A percentile compares a stretch with the other conserved stretches of the same genome.
Conservation (phyloP, 2,329 filamentous ascomycete species). For the Coniochaeta hoffmannii region DNA sequence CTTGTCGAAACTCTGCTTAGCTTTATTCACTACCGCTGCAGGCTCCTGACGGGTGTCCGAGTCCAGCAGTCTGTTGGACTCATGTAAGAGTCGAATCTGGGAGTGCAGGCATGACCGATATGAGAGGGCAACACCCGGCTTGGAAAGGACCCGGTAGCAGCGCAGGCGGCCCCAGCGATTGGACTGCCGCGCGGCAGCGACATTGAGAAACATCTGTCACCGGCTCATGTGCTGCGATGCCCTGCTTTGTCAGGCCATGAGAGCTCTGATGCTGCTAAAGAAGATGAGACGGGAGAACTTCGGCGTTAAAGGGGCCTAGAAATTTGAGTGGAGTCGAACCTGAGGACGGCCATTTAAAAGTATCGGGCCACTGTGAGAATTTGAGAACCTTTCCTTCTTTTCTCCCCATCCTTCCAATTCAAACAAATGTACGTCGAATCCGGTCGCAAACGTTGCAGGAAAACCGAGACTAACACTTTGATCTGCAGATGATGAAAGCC, state of each 20-base stretch:
- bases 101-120: neutral
- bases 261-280: neutral
- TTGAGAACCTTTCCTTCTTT: conserved; percentile 33
- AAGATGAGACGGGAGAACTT: neutral
- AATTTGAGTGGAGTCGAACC: conserved; percentile 8
- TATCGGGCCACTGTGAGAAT: conserved; percentile 11
- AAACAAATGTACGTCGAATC: conserved; percentile 74
- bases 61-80: neutral
- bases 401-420: conserved; percentile 93
- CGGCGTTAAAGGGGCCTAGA: conserved; percentile 1
- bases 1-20: neutral
- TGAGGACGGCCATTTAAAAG: neutral
- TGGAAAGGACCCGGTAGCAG: neutral
- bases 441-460: conserved; percentile 7
- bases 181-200: neutral
- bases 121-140: neutral
- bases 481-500: conserved; percentile 94
- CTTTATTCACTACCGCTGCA: neutral
- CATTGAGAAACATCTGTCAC: neutral
- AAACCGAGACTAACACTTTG: conserved; percentile 7
- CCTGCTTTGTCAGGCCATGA: neutral
- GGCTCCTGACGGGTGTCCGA: neutral
- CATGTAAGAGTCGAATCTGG: neutral
- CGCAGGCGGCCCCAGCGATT: neutral
- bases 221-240: neutral